Conservation (phyloP, 1,284 basidiomycete genomes). For the Puccinia polysora region DNA sequence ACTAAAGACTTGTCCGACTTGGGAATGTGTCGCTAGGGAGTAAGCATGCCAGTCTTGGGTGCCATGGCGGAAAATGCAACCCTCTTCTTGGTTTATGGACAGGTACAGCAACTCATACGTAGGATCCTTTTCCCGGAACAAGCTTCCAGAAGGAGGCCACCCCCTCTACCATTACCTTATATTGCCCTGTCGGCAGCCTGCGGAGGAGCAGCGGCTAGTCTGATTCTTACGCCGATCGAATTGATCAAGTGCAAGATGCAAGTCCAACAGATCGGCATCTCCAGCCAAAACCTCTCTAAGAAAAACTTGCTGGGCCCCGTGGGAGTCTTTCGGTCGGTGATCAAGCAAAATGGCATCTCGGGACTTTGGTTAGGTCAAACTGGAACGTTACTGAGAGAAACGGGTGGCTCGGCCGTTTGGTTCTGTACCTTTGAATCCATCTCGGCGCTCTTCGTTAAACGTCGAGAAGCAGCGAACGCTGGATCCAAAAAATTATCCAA, state of each 20-base stretch:
- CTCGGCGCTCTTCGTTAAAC: slow-evolving; percentile 60
- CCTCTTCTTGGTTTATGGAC: slow-evolving; percentile 78
- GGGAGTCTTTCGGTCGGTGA: slow-evolving; percentile 62
- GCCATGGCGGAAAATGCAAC: slow-evolving; percentile 87
- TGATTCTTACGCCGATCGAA: slow-evolving; percentile 84
- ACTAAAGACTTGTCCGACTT: not conserved
- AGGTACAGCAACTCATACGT: slow-evolving; percentile 67
- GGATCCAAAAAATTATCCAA: slow-evolving; percentile 52
- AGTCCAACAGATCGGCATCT: slow-evolving; percentile 61
- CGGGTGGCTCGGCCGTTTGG: slow-evolving; percentile 80
- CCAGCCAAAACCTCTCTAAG: slow-evolving; percentile 21
- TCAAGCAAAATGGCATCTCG: slow-evolving; percentile 65
- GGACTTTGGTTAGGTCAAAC: slow-evolving; percentile 85
- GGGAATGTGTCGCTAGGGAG: slow-evolving; percentile 59
- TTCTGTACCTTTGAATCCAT: slow-evolving; percentile 77
- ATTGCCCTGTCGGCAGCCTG: slow-evolving; percentile 71
- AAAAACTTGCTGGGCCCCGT: slow-evolving; percentile 63
- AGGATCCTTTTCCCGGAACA: slow-evolving; percentile 11
- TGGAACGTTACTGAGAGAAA: slow-evolving; percentile 78
- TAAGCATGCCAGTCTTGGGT: slow-evolving; percentile 79
- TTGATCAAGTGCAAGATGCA: slow-evolving; percentile 94
- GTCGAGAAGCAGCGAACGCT: slow-evolving; percentile 47
- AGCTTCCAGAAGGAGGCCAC: slow-evolving; percentile 44
- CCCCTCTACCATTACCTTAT: slow-evolving; percentile 61
- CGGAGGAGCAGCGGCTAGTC: slow-evolving; percentile 74